Evolutionary conservation across 352 stramenopile genomes (phyloP), one percentile per base, ranked within the genome.

Genomic region (Saprolegnia diclina): DNA sequence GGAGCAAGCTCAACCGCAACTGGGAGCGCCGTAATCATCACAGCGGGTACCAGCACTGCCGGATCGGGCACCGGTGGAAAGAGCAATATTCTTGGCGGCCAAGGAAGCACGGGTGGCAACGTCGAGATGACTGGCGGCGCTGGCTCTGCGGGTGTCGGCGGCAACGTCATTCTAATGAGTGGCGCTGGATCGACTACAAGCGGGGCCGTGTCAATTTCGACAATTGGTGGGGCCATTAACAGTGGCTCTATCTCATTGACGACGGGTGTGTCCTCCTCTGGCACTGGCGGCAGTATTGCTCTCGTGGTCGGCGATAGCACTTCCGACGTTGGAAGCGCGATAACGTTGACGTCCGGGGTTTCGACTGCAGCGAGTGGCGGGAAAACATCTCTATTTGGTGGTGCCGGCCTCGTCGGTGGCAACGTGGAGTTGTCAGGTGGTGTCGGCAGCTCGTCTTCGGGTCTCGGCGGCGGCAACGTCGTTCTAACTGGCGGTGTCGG

Each of bases 361-460:
- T 55, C 35, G 5, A 40, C 26, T 16, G 62, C 46, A 29, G 40
- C n/a, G 26, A 67, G 35, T 52, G 62, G 62, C 19, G 62, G 62
- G 18, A 67, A 67, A 35, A 57, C 62, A 4, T 57, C 62, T 32
- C 44, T 67, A 16, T 56, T 67, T 67, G 62, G 62, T 46, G 62
- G 62, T 5, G 22, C 46, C 29, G 62, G 62, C 42, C 35, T 67
- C 29, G 16, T 67, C 55, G 62, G 62, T 35, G 62, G 62, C 13
- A 65, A 66, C 6, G 69, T 90, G 46, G 48, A 72, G n/a, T 74
- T 90, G 10, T 78, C 74, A 22, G 86, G 76, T 56, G 82, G 82
- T n/a, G 68, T 59, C 19, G 79, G 76, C 59, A 62, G 63, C 32
- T 24, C 26, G 22, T 56, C 52, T 24, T 78, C 71, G 22, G 67